These are phyloP conservation scores for Omphalotus guepiniiformis DNA, from an alignment of 768 basidiomycete genomes.

Conservation along the genomic window DNA sequence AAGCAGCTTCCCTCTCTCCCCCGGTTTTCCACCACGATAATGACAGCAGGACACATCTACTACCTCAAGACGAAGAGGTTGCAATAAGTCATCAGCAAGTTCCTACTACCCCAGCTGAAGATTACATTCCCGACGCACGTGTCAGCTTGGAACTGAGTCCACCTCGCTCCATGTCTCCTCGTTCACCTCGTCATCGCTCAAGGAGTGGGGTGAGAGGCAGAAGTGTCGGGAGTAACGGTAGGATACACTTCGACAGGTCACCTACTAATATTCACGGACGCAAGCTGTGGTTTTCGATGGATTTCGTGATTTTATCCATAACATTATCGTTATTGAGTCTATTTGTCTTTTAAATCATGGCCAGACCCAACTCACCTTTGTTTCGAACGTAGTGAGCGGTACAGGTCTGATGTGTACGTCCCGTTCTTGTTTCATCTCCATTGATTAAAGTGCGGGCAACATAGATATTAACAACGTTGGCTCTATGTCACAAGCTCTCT, in stretches of 20 bases:
- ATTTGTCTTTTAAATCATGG: not conserved
- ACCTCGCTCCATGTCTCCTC: too few species aligned
- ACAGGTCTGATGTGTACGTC: constrained; percentile 79
- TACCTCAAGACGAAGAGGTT: not conserved
- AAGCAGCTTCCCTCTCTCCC: constrained; percentile 1
- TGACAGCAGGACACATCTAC: constrained; percentile 2
- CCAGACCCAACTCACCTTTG: not conserved
- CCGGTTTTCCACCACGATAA: constrained; percentile 2
- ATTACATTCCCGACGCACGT: too few species aligned
- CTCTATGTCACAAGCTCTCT: constrained; percentile 66
- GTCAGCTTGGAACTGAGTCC: too few species aligned
- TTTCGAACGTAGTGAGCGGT: constrained; percentile 53
- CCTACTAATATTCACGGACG: constrained; percentile 52
- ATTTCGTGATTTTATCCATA: constrained; percentile 63
- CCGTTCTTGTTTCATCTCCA: constrained; percentile 7
- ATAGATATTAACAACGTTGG: constrained; percentile 87
- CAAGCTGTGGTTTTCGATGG: constrained; percentile 43
- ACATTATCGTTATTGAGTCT: constrained; percentile 56
- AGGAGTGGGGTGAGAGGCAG: too few species aligned
- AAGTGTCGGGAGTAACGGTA: too few species aligned
- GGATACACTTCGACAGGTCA: too few species aligned
- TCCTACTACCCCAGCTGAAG: constrained; percentile 9
- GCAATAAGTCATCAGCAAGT: not conserved
- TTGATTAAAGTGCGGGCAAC: not conserved
- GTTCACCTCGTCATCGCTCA: too few species aligned